These are phyloP conservation scores for Flaveria ramosissima DNA, from an alignment of 129 eudicot species.

Conservation along the genomic window DNA sequence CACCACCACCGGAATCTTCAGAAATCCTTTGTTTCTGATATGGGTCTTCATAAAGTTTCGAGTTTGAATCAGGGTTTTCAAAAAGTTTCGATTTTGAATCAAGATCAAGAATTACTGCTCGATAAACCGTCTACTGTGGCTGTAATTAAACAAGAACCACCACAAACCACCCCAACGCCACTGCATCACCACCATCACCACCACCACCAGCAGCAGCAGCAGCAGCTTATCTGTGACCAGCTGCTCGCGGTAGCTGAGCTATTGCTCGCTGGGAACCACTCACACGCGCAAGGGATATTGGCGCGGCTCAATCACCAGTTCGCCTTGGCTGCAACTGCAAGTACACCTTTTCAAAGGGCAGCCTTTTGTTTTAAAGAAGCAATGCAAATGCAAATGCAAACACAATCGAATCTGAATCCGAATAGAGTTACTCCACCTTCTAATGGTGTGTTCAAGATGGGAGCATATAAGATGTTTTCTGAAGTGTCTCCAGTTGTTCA, in stretches of 20 bases:
- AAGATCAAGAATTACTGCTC: slow-evolving; percentile 22
- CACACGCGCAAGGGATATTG: slow-evolving; percentile 90
- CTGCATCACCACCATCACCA: slow-evolving; percentile 29
- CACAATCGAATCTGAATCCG: slow-evolving; percentile 28
- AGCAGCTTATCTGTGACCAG: slow-evolving; percentile 61
- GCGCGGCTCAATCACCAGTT: slow-evolving; percentile 97
- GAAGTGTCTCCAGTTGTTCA: slow-evolving; percentile 66
- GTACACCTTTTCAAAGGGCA: slow-evolving; percentile 59
- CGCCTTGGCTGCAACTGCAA: slow-evolving; percentile 32
- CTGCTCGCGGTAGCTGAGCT: slow-evolving; percentile 57
- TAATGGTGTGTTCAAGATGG: slow-evolving; percentile 58
- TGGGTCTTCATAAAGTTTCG: neutral
- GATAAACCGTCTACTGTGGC: neutral
- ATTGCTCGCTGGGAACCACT: slow-evolving; percentile 56
- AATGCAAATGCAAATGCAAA: slow-evolving; percentile 38
- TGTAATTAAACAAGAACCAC: slow-evolving; percentile 24
- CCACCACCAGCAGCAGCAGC: slow-evolving; percentile 15
- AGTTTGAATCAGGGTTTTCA: slow-evolving; percentile 19
- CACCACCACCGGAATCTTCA: slow-evolving; percentile 14
- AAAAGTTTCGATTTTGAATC: slow-evolving; percentile 26
- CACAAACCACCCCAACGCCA: slow-evolving; percentile 1
- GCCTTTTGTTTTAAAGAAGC: slow-evolving; percentile 65
- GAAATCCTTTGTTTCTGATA: slow-evolving; percentile 20
- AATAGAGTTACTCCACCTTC: slow-evolving; percentile 33
- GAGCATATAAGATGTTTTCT: slow-evolving; percentile 61